phyloP scores from a whole-genome alignment of 2,329 filamentous ascomycete species.

The Calcarisporium arbuscula region DNA sequence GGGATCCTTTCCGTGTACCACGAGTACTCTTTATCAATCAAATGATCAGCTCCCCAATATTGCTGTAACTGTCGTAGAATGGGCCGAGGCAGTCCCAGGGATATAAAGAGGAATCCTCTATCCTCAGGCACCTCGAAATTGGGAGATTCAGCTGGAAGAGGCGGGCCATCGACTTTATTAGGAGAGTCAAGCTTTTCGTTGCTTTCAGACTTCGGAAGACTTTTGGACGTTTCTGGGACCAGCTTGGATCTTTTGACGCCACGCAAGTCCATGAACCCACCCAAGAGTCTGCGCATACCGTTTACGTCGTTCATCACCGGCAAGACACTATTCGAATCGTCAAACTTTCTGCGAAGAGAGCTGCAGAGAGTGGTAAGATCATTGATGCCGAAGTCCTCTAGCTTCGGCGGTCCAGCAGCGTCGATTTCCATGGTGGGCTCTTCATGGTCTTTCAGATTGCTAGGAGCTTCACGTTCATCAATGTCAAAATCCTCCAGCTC shows the following conservation, averaged over 20 bases:
- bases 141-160: slow-evolving; percentile 11
- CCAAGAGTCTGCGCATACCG: slow-evolving; percentile 21
- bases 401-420: not conserved
- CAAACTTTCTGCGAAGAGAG: slow-evolving; percentile 1
- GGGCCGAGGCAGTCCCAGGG: slow-evolving; percentile 37
- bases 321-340: slow-evolving; percentile 6
- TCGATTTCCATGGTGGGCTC: not conserved
- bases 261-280: slow-evolving; percentile 24
- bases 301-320: slow-evolving; percentile 12
- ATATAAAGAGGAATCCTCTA: slow-evolving; percentile 40
- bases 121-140: slow-evolving; percentile 9
- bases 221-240: not conserved
- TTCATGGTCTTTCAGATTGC: not conserved
- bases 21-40: slow-evolving; percentile 57
- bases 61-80: slow-evolving; percentile 45
- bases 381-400: not conserved
- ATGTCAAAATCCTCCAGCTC: slow-evolving; percentile 9
- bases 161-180: not conserved
- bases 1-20: no score
- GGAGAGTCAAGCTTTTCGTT: no score
- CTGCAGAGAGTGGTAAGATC: not conserved
- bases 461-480: no score
- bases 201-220: not conserved
- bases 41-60: slow-evolving; percentile 39
- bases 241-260: slow-evolving; percentile 18